phyloP scores from a whole-genome alignment of 2,329 filamentous ascomycete genomes.

The Talaromyces islandicus region DNA sequence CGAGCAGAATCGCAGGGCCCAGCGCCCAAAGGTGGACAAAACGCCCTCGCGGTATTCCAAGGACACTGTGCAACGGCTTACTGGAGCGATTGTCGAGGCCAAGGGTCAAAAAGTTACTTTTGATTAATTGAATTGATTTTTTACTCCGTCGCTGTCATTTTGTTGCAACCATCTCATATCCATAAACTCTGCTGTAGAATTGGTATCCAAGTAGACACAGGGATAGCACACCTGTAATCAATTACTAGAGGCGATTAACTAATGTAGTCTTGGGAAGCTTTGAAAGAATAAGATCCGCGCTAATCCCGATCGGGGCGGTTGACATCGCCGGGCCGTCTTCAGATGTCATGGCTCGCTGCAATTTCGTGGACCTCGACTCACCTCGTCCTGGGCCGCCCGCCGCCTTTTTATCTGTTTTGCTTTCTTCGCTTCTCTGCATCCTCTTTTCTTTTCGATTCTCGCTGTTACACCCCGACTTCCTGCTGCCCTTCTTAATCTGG shows the following conservation, averaged over 20 bases:
- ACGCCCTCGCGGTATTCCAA: conserved; percentile 43
- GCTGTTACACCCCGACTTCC: background rate
- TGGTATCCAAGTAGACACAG: background rate
- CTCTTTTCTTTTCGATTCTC: background rate
- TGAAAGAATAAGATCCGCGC: conserved; percentile 13
- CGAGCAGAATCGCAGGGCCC: conserved; percentile 14
- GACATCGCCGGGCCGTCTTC: conserved; percentile 17
- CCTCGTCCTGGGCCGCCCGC: background rate
- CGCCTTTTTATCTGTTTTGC: background rate
- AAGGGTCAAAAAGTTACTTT: conserved; percentile 79
- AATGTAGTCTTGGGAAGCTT: too few relatives aligned
- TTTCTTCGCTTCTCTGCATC: background rate
- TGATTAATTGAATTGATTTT: conserved; percentile 43
- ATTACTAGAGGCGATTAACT: too few relatives aligned
- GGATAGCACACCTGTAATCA: too few relatives aligned
- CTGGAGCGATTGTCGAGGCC: conserved; percentile 70
- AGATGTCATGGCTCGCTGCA: conserved; percentile 9
- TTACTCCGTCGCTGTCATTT: background rate
- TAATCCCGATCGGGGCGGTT: conserved; percentile 19
- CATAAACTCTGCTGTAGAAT: background rate
- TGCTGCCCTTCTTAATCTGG: background rate
- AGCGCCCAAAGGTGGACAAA: conserved; percentile 18
- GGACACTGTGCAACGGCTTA: conserved; percentile 58
- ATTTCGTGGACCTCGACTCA: background rate
- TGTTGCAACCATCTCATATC: conserved; percentile 7